Conservation (phyloP, 179 eudicot genomes). For the Vitellaria paradoxa region DNA sequence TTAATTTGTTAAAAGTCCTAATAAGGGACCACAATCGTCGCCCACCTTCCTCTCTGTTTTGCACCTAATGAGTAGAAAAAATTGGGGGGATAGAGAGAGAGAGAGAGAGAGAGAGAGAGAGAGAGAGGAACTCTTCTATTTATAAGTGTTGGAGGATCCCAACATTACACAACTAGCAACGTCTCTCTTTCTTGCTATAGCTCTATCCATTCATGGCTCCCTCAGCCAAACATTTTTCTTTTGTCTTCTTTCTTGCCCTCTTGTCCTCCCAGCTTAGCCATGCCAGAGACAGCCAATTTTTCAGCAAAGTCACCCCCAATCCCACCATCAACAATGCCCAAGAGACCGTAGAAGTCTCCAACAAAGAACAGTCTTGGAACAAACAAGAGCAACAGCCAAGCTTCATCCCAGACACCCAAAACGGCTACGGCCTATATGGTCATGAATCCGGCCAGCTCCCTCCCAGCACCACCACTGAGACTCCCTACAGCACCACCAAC, state of each 20-base stretch:
- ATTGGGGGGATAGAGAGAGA: neutral
- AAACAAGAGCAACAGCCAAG: slow-evolving; percentile 38
- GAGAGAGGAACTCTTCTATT: slow-evolving; percentile 4
- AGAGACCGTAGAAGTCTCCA: slow-evolving; percentile 24
- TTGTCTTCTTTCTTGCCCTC: slow-evolving; percentile 39
- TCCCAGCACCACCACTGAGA: slow-evolving; percentile 18
- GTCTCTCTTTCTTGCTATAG: neutral
- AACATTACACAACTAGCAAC: neutral
- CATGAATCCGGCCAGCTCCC: slow-evolving; percentile 30
- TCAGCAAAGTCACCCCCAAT: slow-evolving; percentile 53
- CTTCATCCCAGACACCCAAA: slow-evolving; percentile 30
- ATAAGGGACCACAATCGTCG: slow-evolving; percentile 16
- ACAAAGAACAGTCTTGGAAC: slow-evolving; percentile 23
- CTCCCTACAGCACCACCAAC: slow-evolving; percentile 2
- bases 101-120: neutral
- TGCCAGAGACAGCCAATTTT: slow-evolving; percentile 74
- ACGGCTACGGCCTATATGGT: slow-evolving; percentile 30
- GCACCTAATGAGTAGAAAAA: slow-evolving; percentile 11
- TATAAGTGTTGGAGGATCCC: slow-evolving; percentile 13
- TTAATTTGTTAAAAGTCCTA: neutral
- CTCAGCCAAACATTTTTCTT: slow-evolving; percentile 28
- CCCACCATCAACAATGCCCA: slow-evolving; percentile 19
- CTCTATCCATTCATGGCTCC: slow-evolving; percentile 21
- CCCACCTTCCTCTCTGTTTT: slow-evolving; percentile 5
- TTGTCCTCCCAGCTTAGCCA: slow-evolving; percentile 32